Percentiles rank a stretch among this genome's conserved stretches.
Conservation (phyloP, 2,329 filamentous ascomycete species). For the Endothia cerciana region DNA sequence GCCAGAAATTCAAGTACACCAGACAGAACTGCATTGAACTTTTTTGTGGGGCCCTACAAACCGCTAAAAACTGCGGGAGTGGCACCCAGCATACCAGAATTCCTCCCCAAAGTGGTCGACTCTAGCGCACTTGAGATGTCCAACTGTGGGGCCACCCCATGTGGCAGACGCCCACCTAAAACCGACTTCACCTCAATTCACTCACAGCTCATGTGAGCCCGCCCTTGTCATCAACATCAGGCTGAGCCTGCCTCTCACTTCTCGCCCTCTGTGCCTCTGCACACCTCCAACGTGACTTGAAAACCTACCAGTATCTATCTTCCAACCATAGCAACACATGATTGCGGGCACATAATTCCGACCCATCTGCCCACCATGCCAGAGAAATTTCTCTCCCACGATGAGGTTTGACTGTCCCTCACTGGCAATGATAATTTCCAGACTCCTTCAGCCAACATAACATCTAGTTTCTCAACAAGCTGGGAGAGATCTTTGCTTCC, state of each 20-base stretch:
- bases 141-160: not conserved
- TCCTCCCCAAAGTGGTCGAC: not conserved
- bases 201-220: not conserved
- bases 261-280: not conserved
- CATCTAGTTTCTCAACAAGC: conserved; percentile 71
- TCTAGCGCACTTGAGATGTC: not conserved
- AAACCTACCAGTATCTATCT: not conserved
- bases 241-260: not conserved
- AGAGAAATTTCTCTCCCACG: conserved; percentile 40
- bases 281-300: not conserved
- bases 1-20: not conserved
- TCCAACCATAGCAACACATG: not conserved
- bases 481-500: conserved; percentile 69
- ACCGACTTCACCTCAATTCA: conserved; percentile 6
- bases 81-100: not conserved
- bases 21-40: conserved; percentile 6
- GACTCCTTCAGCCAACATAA: conserved; percentile 25
- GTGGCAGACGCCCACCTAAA: not conserved
- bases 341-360: not conserved
- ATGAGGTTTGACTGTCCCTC: conserved; percentile 40
- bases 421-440: no score
- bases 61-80: conserved; percentile 6
- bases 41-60: conserved; percentile 7
- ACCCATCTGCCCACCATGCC: conserved; percentile 34
- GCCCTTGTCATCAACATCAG: not conserved